A percentile compares a stretch with the other conserved stretches of the same genome.
phyloP scores from a whole-genome alignment of 106 monocot genomes.

The Dendrobium catenatum region DNA sequence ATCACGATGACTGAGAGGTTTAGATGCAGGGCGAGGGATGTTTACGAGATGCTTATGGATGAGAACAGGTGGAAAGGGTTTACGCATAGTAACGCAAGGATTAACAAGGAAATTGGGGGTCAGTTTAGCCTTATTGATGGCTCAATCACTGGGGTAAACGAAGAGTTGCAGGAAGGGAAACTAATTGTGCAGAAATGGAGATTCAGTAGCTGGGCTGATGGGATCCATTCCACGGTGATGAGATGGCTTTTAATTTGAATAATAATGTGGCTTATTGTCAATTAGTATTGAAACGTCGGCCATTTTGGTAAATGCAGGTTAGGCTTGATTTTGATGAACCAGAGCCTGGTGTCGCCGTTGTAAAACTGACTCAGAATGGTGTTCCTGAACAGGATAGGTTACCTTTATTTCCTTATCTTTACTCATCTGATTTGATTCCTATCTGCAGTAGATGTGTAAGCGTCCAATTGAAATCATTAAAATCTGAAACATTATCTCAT shows the following conservation, averaged over 20 bases:
- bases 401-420: neutral
- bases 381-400: constrained; percentile 92
- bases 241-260: neutral
- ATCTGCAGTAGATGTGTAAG: neutral
- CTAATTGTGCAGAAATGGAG: constrained; percentile 93
- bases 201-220: constrained; percentile 92
- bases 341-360: constrained; percentile 63
- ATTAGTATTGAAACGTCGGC: neutral
- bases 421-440: neutral
- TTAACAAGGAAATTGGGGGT: constrained; percentile 79
- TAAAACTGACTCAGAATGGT: constrained; percentile 74
- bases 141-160: constrained; percentile 64
- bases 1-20: constrained; percentile 75
- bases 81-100: constrained; percentile 95
- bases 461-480: neutral
- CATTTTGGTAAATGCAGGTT: constrained; percentile 45
- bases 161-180: constrained; percentile 80
- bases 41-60: constrained; percentile 95
- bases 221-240: constrained; percentile 60
- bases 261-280: neutral
- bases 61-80: constrained; percentile 99
- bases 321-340: constrained; percentile 83
- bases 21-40: constrained; percentile 60
- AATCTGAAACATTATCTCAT: neutral
- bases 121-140: constrained; percentile 86